Evolutionary conservation across 768 basidiomycete species (phyloP).

Genomic region (Mycena maculata): DNA sequence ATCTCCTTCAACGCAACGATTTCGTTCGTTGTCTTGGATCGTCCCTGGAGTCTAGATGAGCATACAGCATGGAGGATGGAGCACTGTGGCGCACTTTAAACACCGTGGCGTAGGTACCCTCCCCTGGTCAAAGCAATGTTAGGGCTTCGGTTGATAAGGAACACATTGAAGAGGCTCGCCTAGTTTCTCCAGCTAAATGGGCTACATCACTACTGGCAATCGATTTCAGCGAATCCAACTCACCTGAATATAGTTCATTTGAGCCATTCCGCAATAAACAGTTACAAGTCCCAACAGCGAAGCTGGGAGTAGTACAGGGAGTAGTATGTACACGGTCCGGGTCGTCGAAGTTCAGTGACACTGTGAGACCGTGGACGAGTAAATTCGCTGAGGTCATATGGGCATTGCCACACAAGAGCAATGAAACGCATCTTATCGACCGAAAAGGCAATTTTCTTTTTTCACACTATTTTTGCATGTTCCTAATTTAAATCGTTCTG

Average conservation of each 20-base stretch:
- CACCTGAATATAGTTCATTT: constrained; percentile 69
- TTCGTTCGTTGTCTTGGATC: constrained; percentile 96
- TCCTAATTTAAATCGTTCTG: not conserved
- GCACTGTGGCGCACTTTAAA: constrained; percentile 77
- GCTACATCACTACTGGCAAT: not conserved
- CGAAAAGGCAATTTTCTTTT: too few species aligned
- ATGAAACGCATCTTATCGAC: too few species aligned
- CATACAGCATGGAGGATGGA: not conserved
- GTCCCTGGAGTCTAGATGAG: constrained; percentile 66
- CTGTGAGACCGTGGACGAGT: too few species aligned
- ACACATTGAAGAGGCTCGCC: constrained; percentile 52
- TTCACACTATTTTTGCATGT: too few species aligned
- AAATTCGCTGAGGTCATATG: too few species aligned
- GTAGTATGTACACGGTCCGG: too few species aligned
- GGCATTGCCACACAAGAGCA: too few species aligned
- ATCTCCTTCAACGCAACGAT: constrained; percentile 99
- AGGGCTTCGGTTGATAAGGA: not conserved
- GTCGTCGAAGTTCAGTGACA: too few species aligned
- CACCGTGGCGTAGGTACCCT: constrained; percentile 96
- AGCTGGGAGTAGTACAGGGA: too few species aligned
- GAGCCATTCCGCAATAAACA: constrained; percentile 21
- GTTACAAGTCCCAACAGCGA: too few species aligned
- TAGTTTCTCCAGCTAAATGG: constrained; percentile 84
- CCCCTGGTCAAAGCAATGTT: constrained; percentile 61
- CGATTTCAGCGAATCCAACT: constrained; percentile 20